Conservation (phyloP, 495 filamentous ascomycete species). For the Hyaloscypha hepaticicola region DNA sequence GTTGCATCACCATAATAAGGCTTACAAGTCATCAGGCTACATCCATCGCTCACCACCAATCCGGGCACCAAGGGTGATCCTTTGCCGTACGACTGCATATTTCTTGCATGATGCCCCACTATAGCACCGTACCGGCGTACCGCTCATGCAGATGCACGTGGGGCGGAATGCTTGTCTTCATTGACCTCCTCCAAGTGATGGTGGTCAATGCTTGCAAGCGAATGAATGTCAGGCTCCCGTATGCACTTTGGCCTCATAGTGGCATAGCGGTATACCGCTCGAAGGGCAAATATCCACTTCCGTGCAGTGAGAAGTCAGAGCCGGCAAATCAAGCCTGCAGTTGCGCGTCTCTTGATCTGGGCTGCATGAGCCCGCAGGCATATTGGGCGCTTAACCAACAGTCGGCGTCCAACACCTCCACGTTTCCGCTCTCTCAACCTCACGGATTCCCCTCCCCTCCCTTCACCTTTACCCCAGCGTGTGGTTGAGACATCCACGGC, state of each 20-base stretch:
- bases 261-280: slow-evolving; percentile 10
- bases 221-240: not conserved
- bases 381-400: slow-evolving; percentile 28
- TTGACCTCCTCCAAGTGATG: too few relatives aligned
- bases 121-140: too few relatives aligned
- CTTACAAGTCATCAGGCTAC: too few relatives aligned
- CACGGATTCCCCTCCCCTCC: not conserved
- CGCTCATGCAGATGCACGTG: too few relatives aligned
- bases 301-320: slow-evolving; percentile 23
- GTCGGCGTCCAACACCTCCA: not conserved
- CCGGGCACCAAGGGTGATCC: too few relatives aligned
- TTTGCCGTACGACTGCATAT: too few relatives aligned
- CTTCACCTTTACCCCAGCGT: not conserved
- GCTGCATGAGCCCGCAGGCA: slow-evolving; percentile 25
- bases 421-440: not conserved
- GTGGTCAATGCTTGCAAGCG: not conserved
- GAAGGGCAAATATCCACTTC: slow-evolving; percentile 14
- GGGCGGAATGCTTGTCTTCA: too few relatives aligned
- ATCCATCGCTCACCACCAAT: too few relatives aligned
- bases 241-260: slow-evolving; percentile 14
- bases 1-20: too few relatives aligned
- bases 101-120: too few relatives aligned
- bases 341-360: slow-evolving; percentile 38
- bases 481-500: slow-evolving; percentile 15
- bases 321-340: slow-evolving; percentile 29